Evolutionary conservation across 78 protist genomes (phyloP).

Genomic region (Dictyostelium brefeldianum): DNA sequence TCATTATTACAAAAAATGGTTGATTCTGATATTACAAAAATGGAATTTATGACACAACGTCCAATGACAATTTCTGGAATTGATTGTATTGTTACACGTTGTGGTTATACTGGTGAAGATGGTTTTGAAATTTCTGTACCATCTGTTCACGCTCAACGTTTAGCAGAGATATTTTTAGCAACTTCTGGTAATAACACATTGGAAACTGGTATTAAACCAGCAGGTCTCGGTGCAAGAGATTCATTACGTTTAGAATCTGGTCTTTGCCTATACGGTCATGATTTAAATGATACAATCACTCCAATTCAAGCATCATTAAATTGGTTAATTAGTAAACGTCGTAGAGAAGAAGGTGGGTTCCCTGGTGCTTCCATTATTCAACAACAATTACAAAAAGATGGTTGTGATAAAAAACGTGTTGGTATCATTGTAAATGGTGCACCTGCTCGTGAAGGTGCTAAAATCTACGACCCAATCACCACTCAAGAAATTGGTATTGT

Average conservation of each 20-base stretch:
- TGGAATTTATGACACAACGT: conserved; percentile 88
- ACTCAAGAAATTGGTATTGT: conserved; percentile 88
- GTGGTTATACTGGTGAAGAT: conserved; percentile 99
- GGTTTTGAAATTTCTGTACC: conserved; percentile 97
- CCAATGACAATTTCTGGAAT: conserved; percentile 19
- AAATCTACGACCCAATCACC: conserved; percentile 22
- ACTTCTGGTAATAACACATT: not conserved
- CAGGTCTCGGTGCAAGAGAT: conserved; percentile 98
- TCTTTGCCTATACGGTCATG: conserved; percentile 98
- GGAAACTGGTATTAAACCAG: conserved; percentile 69
- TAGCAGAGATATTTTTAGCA: conserved; percentile 78
- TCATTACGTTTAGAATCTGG: conserved; percentile 98
- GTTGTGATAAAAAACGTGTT: conserved; percentile 79
- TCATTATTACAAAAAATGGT: not conserved
- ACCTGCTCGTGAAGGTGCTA: conserved; percentile 90
- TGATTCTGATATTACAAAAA: conserved; percentile 6
- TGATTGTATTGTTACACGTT: conserved; percentile 61
- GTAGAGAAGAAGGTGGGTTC: conserved; percentile 94
- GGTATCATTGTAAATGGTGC: conserved; percentile 90
- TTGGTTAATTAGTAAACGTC: conserved; percentile 92
- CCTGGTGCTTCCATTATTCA: conserved; percentile 91
- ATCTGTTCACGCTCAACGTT: conserved; percentile 13
- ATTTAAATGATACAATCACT: conserved; percentile 89
- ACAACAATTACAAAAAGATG: conserved; percentile 86
- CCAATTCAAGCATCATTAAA: conserved; percentile 93